These are phyloP conservation scores for Sclerotinia trifoliorum DNA, from an alignment of 2,329 filamentous ascomycete species.

Conservation along the genomic window DNA sequence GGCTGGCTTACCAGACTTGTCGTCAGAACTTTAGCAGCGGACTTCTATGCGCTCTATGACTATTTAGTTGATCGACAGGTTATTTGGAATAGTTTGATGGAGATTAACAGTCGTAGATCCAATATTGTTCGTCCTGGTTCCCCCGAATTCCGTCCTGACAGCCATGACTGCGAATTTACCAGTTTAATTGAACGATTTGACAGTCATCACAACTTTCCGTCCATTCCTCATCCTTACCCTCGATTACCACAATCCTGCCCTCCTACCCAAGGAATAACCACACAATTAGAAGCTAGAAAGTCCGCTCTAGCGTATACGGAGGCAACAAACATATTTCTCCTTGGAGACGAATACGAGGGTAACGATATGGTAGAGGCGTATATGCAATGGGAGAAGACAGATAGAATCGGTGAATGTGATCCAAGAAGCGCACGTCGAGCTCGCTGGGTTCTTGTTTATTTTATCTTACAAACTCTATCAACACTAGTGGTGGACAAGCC, in stretches of 20 bases:
- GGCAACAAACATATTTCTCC: constrained; percentile 57
- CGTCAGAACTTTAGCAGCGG: constrained; percentile 56
- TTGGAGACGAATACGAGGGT: constrained; percentile 53
- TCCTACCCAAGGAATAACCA: constrained; percentile 25
- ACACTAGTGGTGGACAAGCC: constrained; percentile 58
- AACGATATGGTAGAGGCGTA: constrained; percentile 57
- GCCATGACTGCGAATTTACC: constrained; percentile 57
- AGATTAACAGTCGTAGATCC: constrained; percentile 62
- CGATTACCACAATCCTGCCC: constrained; percentile 56
- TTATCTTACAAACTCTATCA: constrained; percentile 58
- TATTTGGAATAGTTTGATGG: constrained; percentile 62
- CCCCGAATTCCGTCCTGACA: constrained; percentile 47
- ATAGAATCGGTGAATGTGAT: constrained; percentile 51
- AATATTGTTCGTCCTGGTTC: constrained; percentile 55
- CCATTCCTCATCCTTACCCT: constrained; percentile 66
- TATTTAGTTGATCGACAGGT: constrained; percentile 68
- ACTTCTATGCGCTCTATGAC: constrained; percentile 69
- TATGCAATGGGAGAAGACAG: constrained; percentile 55
- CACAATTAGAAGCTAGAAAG: constrained; percentile 34
- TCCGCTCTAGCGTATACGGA: constrained; percentile 54
- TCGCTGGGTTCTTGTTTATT: constrained; percentile 62
- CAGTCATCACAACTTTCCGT: constrained; percentile 59
- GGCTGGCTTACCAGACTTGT: constrained; percentile 62
- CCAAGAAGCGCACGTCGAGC: constrained; percentile 56
- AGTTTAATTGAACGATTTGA: constrained; percentile 67